Evolutionary conservation across 1,284 basidiomycete species (phyloP).

Genomic region (Sporisorium exsertum): DNA sequence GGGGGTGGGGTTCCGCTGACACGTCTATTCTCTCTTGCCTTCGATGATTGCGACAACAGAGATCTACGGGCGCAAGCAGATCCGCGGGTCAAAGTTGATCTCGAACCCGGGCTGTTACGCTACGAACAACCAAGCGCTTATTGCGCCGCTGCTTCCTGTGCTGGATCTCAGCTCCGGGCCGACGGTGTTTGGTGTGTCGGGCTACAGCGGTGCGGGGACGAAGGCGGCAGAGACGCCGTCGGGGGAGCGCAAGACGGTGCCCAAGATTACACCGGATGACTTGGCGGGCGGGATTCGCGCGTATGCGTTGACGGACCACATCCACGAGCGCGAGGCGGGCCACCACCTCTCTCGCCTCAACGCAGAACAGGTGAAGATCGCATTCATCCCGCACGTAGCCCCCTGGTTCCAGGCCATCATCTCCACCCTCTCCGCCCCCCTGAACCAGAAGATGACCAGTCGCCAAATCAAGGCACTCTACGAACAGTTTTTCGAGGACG

Average conservation of each 20-base stretch:
- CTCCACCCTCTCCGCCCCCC: slow-evolving; percentile 84
- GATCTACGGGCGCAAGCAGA: slow-evolving; percentile 81
- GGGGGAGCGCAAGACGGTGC: slow-evolving; percentile 73
- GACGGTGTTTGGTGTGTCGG: slow-evolving; percentile 91
- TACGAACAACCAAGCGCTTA: slow-evolving; percentile 88
- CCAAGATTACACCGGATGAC: slow-evolving; percentile 83
- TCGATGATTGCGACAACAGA: slow-evolving; percentile 78
- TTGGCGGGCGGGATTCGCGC: slow-evolving; percentile 82
- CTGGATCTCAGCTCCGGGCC: slow-evolving; percentile 29
- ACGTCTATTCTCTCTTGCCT: too few relatives aligned
- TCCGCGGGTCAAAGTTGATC: slow-evolving; percentile 82
- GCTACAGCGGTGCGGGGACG: slow-evolving; percentile 95
- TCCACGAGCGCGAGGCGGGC: slow-evolving; percentile 95
- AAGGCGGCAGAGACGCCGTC: slow-evolving; percentile 71
- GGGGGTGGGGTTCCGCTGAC: too few relatives aligned
- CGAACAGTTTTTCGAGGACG: slow-evolving; percentile 79
- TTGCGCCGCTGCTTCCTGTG: slow-evolving; percentile 86
- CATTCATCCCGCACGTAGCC: slow-evolving; percentile 87
- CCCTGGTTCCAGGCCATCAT: slow-evolving; percentile 98
- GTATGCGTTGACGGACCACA: slow-evolving; percentile 94
- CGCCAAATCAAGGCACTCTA: slow-evolving; percentile 81
- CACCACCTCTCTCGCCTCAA: slow-evolving; percentile 77
- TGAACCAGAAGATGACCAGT: slow-evolving; percentile 77
- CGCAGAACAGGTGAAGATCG: slow-evolving; percentile 75
- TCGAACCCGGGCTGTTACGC: slow-evolving; percentile 98